Percentiles rank a stretch among this genome's conserved stretches.
These are phyloP conservation scores for Cyberlindnera mrakii DNA, from an alignment of 805 yeast genomes.

Conservation along the genomic window DNA sequence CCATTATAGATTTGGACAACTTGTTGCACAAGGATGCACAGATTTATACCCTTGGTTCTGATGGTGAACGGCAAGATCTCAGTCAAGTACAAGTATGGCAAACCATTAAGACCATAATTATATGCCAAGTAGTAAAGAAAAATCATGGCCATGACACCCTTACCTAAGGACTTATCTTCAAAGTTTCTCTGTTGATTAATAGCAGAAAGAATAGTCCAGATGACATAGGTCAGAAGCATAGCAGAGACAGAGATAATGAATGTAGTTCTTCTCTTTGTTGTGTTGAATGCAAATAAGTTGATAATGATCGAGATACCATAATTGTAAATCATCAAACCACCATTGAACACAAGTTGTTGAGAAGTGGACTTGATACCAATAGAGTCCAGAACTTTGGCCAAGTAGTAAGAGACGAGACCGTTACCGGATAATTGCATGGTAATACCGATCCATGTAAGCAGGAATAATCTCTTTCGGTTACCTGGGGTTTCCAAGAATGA, in stretches of 20 bases:
- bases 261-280: conserved; percentile 31
- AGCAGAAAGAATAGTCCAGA: conserved; percentile 44
- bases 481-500: conserved; percentile 33
- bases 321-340: conserved; percentile 43
- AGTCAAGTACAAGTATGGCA: conserved; percentile 40
- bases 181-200: conserved; percentile 36
- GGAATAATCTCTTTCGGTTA: conserved; percentile 35
- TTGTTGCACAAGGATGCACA: conserved; percentile 20
- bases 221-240: conserved; percentile 33
- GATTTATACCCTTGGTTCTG: conserved; percentile 26
- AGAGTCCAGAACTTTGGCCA: conserved; percentile 42
- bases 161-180: conserved; percentile 33
- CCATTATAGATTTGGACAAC: conserved; percentile 27
- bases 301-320: conserved; percentile 29
- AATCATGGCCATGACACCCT: conserved; percentile 46
- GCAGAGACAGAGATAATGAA: conserved; percentile 30
- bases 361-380: conserved; percentile 46
- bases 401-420: conserved; percentile 46
- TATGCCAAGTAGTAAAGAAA: conserved; percentile 39
- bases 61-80: conserved; percentile 32
- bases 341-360: conserved; percentile 44
- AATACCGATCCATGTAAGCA: conserved; percentile 27
- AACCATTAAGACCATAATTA: conserved; percentile 38
- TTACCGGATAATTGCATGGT: conserved; percentile 45
- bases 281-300: conserved; percentile 25